Conservation (phyloP, 2,329 filamentous ascomycete genomes). For the Zelopaecilomyces penicillatus region DNA sequence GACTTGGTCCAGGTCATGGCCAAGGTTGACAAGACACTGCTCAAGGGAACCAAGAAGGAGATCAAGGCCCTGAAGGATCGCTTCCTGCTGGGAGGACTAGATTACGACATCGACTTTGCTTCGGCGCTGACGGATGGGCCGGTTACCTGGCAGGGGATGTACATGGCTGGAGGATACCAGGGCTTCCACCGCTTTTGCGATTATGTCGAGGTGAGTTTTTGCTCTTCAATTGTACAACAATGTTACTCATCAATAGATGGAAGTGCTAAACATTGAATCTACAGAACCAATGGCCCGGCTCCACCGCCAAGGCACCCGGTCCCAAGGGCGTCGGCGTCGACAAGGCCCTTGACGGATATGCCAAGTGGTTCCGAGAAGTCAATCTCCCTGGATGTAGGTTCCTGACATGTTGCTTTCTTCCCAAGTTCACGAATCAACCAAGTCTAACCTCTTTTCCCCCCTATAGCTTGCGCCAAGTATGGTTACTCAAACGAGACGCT, state of each 20-base stretch:
- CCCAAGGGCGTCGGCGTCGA: slow-evolving; percentile 41
- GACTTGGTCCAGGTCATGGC: slow-evolving; percentile 47
- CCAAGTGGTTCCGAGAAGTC: slow-evolving; percentile 40
- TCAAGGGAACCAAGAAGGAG: slow-evolving; percentile 21
- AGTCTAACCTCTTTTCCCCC: not conserved
- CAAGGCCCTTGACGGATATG: slow-evolving; percentile 46
- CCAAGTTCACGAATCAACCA: not conserved
- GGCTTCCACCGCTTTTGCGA: slow-evolving; percentile 30
- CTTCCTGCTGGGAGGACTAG: slow-evolving; percentile 34
- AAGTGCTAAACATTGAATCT: not conserved
- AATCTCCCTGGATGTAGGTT: slow-evolving; percentile 40
- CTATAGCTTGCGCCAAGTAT: slow-evolving; percentile 36
- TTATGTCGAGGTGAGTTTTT: slow-evolving; percentile 16
- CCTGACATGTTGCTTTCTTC: not conserved
- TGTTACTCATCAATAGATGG: not conserved
- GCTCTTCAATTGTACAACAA: not conserved
- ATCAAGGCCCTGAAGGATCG: slow-evolving; percentile 33
- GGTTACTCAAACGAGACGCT: slow-evolving; percentile 37
- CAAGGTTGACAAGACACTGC: slow-evolving; percentile 39
- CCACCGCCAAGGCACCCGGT: slow-evolving; percentile 8
- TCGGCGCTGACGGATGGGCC: slow-evolving; percentile 20
- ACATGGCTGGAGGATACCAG: slow-evolving; percentile 25
- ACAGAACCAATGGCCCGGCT: slow-evolving; percentile 13
- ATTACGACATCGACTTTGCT: slow-evolving; percentile 42
- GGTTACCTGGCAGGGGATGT: slow-evolving; percentile 27